Evolutionary conservation across 1,284 basidiomycete species (phyloP).

Genomic region (Ustilago vetiveriae): DNA sequence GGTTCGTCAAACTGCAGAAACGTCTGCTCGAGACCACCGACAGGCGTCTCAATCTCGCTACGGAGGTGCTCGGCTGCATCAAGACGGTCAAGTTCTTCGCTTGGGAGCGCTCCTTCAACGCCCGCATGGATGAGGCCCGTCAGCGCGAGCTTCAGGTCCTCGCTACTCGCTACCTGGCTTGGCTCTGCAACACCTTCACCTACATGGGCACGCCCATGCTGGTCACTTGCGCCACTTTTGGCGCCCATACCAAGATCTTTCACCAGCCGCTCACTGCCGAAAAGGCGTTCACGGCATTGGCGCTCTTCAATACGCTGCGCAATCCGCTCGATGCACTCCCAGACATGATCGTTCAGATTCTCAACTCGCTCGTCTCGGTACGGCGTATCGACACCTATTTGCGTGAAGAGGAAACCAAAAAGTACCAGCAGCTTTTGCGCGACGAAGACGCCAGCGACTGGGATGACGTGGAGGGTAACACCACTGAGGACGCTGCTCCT

Average conservation of each 20-base stretch:
- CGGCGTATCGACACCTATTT: slow-evolving; percentile 69
- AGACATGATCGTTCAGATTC: slow-evolving; percentile 69
- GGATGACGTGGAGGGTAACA: slow-evolving; percentile 54
- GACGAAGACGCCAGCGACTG: slow-evolving; percentile 57
- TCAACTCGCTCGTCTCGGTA: slow-evolving; percentile 66
- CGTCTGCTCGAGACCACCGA: slow-evolving; percentile 71
- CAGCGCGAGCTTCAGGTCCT: slow-evolving; percentile 69
- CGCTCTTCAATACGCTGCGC: slow-evolving; percentile 69
- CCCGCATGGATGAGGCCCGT: slow-evolving; percentile 69
- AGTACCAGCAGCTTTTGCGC: slow-evolving; percentile 70
- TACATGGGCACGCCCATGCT: slow-evolving; percentile 73
- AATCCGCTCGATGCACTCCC: slow-evolving; percentile 60
- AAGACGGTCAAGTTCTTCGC: slow-evolving; percentile 75
- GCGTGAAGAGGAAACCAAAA: slow-evolving; percentile 71
- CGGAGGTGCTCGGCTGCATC: slow-evolving; percentile 72
- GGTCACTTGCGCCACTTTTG: slow-evolving; percentile 76
- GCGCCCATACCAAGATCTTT: slow-evolving; percentile 72
- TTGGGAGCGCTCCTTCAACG: slow-evolving; percentile 68
- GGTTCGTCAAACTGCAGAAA: slow-evolving; percentile 70
- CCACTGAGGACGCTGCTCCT: slow-evolving; percentile 1
- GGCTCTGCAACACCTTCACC: slow-evolving; percentile 67
- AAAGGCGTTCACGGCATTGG: slow-evolving; percentile 71
- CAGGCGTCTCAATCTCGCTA: slow-evolving; percentile 70
- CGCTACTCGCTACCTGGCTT: slow-evolving; percentile 68
- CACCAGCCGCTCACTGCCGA: slow-evolving; percentile 70